A percentile compares a stretch with the other conserved stretches of the same genome.
Conservation (phyloP, 306 rosid species). For the Malus sylvestris region DNA sequence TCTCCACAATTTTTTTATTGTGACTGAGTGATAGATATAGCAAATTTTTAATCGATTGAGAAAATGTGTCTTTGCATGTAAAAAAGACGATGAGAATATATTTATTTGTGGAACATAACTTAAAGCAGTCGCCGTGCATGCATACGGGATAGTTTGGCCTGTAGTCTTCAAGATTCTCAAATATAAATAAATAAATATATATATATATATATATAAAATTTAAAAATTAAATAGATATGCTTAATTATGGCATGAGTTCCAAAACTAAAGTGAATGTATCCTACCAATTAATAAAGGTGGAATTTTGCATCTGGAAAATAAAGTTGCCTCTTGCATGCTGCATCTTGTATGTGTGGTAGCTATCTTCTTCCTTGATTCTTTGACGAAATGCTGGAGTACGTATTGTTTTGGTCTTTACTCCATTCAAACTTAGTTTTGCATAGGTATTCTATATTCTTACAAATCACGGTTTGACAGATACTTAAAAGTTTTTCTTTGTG, state of each 20-base stretch:
- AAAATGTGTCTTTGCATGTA: background rate
- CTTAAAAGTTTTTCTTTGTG: background rate
- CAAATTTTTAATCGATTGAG: background rate
- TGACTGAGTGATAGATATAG: background rate
- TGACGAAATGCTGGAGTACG: conserved; percentile 8
- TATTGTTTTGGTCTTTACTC: conserved; percentile 47
- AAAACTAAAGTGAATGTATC: conserved; percentile 41
- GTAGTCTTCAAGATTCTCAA: conserved; percentile 25
- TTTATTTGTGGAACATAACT: background rate
- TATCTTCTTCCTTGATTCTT: conserved; percentile 49
- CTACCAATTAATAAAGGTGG: conserved; percentile 50
- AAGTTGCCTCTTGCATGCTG: conserved; percentile 32
- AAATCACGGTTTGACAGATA: background rate
- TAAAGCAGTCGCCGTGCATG: conserved; percentile 20
- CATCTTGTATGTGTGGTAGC: conserved; percentile 33
- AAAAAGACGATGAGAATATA: background rate
- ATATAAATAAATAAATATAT: background rate
- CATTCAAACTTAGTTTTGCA: conserved; percentile 27
- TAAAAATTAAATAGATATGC: conserved; percentile 9
- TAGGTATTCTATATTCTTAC: too few relatives aligned
- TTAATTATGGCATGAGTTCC: conserved; percentile 35
- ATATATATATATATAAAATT: background rate
- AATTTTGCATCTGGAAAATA: conserved; percentile 39
- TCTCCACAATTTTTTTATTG: background rate
- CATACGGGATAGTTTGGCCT: conserved; percentile 15